Base-by-base conservation (phyloP, 2,329 filamentous ascomycete genomes). In the Pseudogymnoascus sp. region DNA sequence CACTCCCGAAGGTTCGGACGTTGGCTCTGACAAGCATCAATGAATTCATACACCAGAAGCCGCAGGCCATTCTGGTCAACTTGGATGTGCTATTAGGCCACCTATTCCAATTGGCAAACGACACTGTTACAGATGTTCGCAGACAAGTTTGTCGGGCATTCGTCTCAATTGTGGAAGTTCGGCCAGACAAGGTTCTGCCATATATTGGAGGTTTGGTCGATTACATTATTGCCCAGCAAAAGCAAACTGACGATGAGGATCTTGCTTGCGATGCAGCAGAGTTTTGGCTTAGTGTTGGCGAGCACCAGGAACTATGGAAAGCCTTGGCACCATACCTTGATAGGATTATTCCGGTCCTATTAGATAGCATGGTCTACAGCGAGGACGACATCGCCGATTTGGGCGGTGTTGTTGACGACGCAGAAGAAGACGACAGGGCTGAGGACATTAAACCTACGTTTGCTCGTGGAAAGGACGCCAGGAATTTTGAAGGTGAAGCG, bases 361-460 rank as follows among this genome's bases (percentile, higher is more conserved):
- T 99, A 6, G 86, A 94, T 68, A 95, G 91, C 73, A 99, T 99
- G 93, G 86, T 97, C 1, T 99, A 97, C 74, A 90, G 89, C 70
- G 91, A 94, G 67, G 94, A 99, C 69, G 94, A 97, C 68, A 94
- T 96, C 69, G 82, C 90, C 35, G 81, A 92, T 60, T 79, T 97
- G 6, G 92, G 92, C 66, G 89, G 87, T 8, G 91, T 91, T 66
- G 90, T 88, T 18, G 89, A 93, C 68, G 92, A 97, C 73, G 94
- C 94, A 47, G 92, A 97, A 14, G 83, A 91, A 65, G 93, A 99
- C 56, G 94, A 99, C 74, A 86, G 89, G 16, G 86, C 85, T 50
- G 85, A 99, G 75, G 94, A 99, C 70, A 90, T 99, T 71, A 95
- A 91, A 73, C 94, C 94, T 4, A 85, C 88, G 62, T 97, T 97